Evolutionary conservation across 495 filamentous ascomycete species (phyloP), one percentile per base, ranked within the genome.

Genomic region (Podospora anserina): DNA sequence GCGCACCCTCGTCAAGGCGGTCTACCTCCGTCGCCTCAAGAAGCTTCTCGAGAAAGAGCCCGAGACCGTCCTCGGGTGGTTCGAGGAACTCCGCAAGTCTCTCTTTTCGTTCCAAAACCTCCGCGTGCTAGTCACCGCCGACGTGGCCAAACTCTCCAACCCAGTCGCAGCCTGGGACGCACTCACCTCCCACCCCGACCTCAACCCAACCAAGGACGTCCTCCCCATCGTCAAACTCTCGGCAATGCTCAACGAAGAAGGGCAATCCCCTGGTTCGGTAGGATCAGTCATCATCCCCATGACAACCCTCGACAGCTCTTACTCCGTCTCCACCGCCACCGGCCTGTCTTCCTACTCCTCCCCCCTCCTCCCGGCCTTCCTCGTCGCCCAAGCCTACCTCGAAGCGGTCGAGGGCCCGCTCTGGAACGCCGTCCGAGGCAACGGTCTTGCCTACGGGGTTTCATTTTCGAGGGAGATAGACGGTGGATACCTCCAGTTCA

Each of bases 351-450:
- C 88, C 0, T 92, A 90, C 74, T 83, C 86, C 56, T 88, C 97
- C 72, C 92, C 92, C 0, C 83, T 84, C 27, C 82, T 98, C 15
- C 94, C 95, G 2, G 89, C 96, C 2, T 82, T 95, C 61, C 84
- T 97, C 70, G 92, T 98, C 11, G 94, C 93, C 1, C 86, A 90
- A 34, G 86, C 93, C 13, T 98, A 97, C 77, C 90, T 99, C 68
- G 94, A 97, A 70, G 88, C 92, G 0, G 90, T 95, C 19, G 96
- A 98, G 80, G 95, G 95, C 2, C 96, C 95, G 5, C 86, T 99
- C 26, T 98, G 94, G 93, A 88, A 88, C 68, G 92, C 92, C 2
- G 89, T 97, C 63, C 93, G 95, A 54, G 95, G 95, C 56, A 93
- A 89, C 60, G 96, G 95, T 30, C 85, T 98, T 30, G 95, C 94